phyloP scores from a whole-genome alignment of 352 stramenopile species.

The Pythium insidiosum region DNA sequence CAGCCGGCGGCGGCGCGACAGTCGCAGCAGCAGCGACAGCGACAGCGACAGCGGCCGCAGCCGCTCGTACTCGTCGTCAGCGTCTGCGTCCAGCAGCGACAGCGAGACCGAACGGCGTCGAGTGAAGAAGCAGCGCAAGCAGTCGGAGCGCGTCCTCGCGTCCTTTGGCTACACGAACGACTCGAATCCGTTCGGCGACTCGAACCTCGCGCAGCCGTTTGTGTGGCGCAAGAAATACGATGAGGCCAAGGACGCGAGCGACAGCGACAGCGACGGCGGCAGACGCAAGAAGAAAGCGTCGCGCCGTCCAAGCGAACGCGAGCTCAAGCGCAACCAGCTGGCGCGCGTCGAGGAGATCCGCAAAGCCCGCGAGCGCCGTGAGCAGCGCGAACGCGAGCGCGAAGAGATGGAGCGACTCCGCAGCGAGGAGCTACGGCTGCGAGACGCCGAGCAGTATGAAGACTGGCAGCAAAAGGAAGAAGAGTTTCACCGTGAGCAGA shows the following conservation, averaged over 20 bases:
- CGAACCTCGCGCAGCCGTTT: constrained; percentile 95
- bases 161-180: constrained; percentile 97
- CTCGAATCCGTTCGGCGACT: constrained; percentile 98
- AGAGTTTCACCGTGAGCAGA: constrained; percentile 94
- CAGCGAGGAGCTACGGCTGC: constrained; percentile 92
- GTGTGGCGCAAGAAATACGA: constrained; percentile 97
- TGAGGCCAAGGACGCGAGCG: constrained; percentile 8
- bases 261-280: constrained; percentile 4
- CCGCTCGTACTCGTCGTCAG: no score
- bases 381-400: constrained; percentile 84
- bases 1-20: constrained; percentile 1
- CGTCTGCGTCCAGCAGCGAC: constrained; percentile 20
- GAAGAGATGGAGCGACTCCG: constrained; percentile 95
- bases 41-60: constrained; percentile 10
- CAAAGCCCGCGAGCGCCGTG: constrained; percentile 88
- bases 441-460: constrained; percentile 95
- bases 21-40: constrained; percentile 9
- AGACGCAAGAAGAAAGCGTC: constrained; percentile 7
- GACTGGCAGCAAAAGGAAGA: constrained; percentile 98
- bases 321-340: constrained; percentile 65
- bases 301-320: constrained; percentile 27
- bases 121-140: constrained; percentile 55
- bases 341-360: constrained; percentile 94
- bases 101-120: constrained; percentile 30
- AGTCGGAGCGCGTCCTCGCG: constrained; percentile 66